These are phyloP conservation scores for Amanita pallidorosea DNA, from an alignment of 768 basidiomycete genomes.

Conservation along the genomic window DNA sequence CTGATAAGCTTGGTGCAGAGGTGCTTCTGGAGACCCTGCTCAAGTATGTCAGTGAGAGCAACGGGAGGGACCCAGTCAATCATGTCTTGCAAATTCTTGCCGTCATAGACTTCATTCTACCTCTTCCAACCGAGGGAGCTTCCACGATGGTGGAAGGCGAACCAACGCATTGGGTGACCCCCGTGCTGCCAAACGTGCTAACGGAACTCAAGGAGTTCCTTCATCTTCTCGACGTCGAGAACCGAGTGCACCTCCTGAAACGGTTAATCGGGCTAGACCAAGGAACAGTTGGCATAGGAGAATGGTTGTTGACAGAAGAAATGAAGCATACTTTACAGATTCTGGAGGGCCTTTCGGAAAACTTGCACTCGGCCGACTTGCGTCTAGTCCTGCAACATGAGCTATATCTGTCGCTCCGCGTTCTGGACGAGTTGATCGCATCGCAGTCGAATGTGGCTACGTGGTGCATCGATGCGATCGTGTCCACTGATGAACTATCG, in stretches of 20 bases:
- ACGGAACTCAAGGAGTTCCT: conserved; percentile 46
- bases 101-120: conserved; percentile 50
- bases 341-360: conserved; percentile 24
- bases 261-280: conserved; percentile 48
- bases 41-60: conserved; percentile 28
- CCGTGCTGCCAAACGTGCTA: conserved; percentile 47
- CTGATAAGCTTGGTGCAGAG: conserved; percentile 30
- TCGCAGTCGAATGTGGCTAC: conserved; percentile 24
- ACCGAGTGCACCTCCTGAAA: conserved; percentile 39
- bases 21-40: conserved; percentile 48
- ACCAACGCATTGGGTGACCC: conserved; percentile 35
- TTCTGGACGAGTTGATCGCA: conserved; percentile 34
- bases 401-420: conserved; percentile 35
- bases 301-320: conserved; percentile 64
- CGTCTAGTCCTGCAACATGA: conserved; percentile 34
- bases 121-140: conserved; percentile 15
- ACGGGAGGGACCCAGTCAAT: conserved; percentile 43
- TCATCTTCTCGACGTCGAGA: conserved; percentile 43
- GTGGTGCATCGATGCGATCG: conserved; percentile 35
- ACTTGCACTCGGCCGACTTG: conserved; percentile 19
- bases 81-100: conserved; percentile 44
- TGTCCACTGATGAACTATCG: conserved; percentile 31
- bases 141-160: conserved; percentile 7
- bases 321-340: conserved; percentile 36
- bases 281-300: conserved; percentile 45